Conservation (phyloP, 192 early-diverging fungal genomes). For the Podila horticola region DNA sequence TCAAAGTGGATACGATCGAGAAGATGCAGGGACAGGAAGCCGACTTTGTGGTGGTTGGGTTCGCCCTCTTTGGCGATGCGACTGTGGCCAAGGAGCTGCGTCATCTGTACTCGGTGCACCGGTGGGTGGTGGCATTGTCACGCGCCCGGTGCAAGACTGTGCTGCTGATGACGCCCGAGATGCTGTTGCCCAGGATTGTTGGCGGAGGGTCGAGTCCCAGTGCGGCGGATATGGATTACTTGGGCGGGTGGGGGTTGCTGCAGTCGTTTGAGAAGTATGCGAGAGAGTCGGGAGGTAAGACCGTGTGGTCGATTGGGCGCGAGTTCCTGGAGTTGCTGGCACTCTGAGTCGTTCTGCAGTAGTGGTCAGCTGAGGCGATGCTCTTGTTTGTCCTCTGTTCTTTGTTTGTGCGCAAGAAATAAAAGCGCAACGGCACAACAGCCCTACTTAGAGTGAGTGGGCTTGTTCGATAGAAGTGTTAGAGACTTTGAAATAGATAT, state of each 20-base stretch:
- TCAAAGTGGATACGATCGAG: conserved; percentile 61
- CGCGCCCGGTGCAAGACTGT: conserved; percentile 55
- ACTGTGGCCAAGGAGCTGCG: conserved; percentile 29
- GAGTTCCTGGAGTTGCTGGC: conserved; percentile 7
- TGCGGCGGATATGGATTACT: conserved; percentile 15
- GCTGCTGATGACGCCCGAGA: conserved; percentile 38
- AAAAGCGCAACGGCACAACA: no score
- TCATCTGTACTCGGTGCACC: conserved; percentile 56
- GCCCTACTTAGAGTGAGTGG: no score
- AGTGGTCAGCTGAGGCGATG: no score
- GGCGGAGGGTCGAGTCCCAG: conserved; percentile 14
- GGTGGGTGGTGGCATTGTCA: conserved; percentile 60
- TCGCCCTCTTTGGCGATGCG: conserved; percentile 54
- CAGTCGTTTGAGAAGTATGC: conserved; percentile 38
- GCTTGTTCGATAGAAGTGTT: no score
- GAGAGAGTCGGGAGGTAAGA: conserved; percentile 16
- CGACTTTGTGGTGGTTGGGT: conserved; percentile 70
- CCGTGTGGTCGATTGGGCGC: conserved; percentile 17
- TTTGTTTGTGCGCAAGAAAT: no score
- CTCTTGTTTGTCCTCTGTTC: no score
- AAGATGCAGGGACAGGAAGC: conserved; percentile 68
- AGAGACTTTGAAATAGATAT: no score
- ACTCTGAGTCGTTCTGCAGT: neutral
- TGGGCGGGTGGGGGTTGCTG: conserved; percentile 40
- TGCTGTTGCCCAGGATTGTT: conserved; percentile 36